Conservation (phyloP, 345 rosid species). For the Lumnitzera racemosa region DNA sequence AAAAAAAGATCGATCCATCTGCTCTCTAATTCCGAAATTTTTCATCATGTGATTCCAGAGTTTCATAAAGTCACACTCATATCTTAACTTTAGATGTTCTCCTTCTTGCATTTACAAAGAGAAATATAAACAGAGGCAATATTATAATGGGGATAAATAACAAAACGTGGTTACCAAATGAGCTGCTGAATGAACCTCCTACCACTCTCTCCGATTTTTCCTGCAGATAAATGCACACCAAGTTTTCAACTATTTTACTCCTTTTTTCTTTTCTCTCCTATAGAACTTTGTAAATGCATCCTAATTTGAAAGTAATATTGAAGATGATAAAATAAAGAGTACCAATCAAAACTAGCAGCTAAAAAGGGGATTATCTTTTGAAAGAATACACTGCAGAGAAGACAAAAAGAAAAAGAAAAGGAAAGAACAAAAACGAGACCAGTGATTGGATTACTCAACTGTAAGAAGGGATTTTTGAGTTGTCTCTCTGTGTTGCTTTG, state of each 20-base stretch:
- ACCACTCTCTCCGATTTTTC: slow-evolving; percentile 30
- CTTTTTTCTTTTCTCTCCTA: no score
- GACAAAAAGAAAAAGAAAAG: neutral
- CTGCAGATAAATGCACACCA: slow-evolving; percentile 22
- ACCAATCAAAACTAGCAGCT: neutral
- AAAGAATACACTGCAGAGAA: no score
- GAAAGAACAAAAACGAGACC: neutral
- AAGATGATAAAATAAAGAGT: neutral
- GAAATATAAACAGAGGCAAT: slow-evolving; percentile 22
- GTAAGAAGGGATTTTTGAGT: slow-evolving; percentile 14
- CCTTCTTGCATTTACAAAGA: slow-evolving; percentile 62
- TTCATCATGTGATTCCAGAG: neutral
- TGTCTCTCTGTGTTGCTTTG: slow-evolving; percentile 40
- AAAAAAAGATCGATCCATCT: neutral
- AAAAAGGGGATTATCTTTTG: neutral
- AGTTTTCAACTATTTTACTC: no score
- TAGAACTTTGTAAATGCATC: no score
- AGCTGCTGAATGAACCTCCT: slow-evolving; percentile 20
- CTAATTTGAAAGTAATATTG: no score
- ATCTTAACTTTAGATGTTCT: slow-evolving; percentile 68
- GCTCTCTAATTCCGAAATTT: neutral
- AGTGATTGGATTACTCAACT: slow-evolving; percentile 20
- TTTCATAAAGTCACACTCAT: slow-evolving; percentile 13
- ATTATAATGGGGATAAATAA: slow-evolving; percentile 30
- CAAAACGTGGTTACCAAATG: slow-evolving; percentile 29